Base-by-base conservation (phyloP, 495 filamentous ascomycete genomes). In the Penicillium argentinense region DNA sequence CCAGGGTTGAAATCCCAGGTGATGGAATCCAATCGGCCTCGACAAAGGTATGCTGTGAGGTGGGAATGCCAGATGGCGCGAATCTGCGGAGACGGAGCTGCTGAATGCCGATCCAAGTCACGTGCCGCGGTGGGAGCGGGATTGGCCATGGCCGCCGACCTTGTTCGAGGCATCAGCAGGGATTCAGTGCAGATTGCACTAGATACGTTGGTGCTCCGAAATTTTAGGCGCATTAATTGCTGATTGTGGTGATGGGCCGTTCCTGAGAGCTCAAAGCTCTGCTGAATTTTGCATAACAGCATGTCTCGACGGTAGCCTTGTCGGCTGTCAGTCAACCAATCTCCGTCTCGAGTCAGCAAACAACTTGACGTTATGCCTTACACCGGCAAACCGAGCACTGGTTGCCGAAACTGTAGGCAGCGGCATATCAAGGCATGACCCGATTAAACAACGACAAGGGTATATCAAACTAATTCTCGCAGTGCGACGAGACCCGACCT, bases 371-470 rank as follows among this genome's bases (percentile, higher is more conserved):
- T 3, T 18, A 88, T 87, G 83, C 84, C 87, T n/a, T 86, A 87
- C 61, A 78, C 78, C 57, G 84, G 85, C 23, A 87, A 85, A 53
- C 83, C 83, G 53, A 86, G 82, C 51, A 82, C 81, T 54, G 82
- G 82, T 30, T 87, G 85, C 60, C 78, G 78, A 42, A 82, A 75
- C 46, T 88, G 85, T 62, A 76, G 84, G 47, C 75, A 74, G 24
- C 70, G 83, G 51, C 79, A 76, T 62, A 86, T 86, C 52, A 86
- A 86, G 74, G 63, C 67, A 36, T 36, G 2, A 3, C 5, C 4
- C 7, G 25, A 26, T n/a, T n/a, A 26, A 26, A 26, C 5, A 26
- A 26, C 5, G 11, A 5, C 7, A 19, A 8, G n/a, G 3, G 33
- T 19, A 4, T 21, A 9, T 36, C 14, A 41, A 14, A 17, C 39